Evolutionary conservation across 768 basidiomycete genomes (phyloP).

Genomic region (Macrolepiota dolichaula): DNA sequence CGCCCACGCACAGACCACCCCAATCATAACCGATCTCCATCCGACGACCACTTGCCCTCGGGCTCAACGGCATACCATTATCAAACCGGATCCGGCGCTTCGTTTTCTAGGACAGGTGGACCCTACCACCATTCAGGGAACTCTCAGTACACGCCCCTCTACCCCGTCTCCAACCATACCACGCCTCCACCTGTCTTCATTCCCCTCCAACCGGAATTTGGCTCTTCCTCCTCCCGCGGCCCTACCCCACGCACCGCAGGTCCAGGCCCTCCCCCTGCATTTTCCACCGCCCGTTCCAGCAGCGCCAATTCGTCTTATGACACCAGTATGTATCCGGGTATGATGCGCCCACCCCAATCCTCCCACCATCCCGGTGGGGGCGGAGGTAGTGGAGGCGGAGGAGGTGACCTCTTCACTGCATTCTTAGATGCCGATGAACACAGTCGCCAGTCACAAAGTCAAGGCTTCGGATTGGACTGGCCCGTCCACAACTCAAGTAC

Average conservation of each 20-base stretch:
- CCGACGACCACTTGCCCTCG: slow-evolving; percentile 12
- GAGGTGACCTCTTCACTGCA: slow-evolving; percentile 6
- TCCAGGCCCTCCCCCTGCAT: slow-evolving; percentile 1
- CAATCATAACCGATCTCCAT: slow-evolving; percentile 11
- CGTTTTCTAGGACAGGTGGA: slow-evolving; percentile 8
- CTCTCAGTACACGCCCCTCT: slow-evolving; percentile 13
- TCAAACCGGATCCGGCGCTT: slow-evolving; percentile 6
- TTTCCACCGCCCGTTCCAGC: slow-evolving; percentile 4
- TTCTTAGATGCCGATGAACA: slow-evolving; percentile 11
- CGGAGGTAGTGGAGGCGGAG: slow-evolving; percentile 4
- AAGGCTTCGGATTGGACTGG: slow-evolving; percentile 10
- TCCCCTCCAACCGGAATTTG: slow-evolving; percentile 6
- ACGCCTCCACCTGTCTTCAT: slow-evolving; percentile 11
- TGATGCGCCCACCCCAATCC: slow-evolving; percentile 11
- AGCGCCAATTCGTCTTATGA: slow-evolving; percentile 9
- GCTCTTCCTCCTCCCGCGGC: slow-evolving; percentile 9
- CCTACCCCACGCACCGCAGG: slow-evolving; percentile 1
- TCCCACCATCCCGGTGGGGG: slow-evolving; percentile 2
- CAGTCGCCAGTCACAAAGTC: slow-evolving; percentile 11
- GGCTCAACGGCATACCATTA: slow-evolving; percentile 8
- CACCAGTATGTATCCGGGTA: slow-evolving; percentile 5
- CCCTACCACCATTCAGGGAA: slow-evolving; percentile 11
- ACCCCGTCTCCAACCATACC: slow-evolving; percentile 11
- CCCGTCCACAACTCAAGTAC: slow-evolving; percentile 6
- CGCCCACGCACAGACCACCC: slow-evolving; percentile 14